Base-by-base conservation (phyloP, 1,284 basidiomycete genomes). In the Boletus sp. region DNA sequence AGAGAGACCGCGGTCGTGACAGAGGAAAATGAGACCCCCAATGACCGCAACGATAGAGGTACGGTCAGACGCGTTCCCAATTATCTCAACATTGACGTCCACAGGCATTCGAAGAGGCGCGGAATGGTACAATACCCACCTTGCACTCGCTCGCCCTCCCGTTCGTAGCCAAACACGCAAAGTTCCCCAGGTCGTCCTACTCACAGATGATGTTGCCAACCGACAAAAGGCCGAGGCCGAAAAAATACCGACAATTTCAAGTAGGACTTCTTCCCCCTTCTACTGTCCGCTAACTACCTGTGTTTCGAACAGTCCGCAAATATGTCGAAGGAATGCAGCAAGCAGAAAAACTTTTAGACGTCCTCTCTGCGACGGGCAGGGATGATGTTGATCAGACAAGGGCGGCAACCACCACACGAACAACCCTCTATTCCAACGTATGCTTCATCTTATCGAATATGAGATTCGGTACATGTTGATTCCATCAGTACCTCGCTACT, bases 21-120 rank as follows among this genome's bases (percentile, higher is more conserved):
- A 8, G 84, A 89, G 63, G 86, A 88, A 61, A 84, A 81, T 4
- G 94, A 96, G 75, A 87, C 86, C 0, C 90, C 94, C 0, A 98
- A 98, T 69, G 95, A 98, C 73, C 83, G 91, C 23, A 98, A 98
- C 68, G 96, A 98, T 70, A 80, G 95, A 82, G 90, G 94, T 93
- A 62, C 49, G 79, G 68, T 37, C 50, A 13, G 10, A 16, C 4
- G 17, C 27, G 5, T 10, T 2, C 30, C n/a, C 11, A 28, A 9
- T 17, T 2, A 5, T 30, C 14, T 51, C n/a, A 2, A 19, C 17
- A 37, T 33, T 57, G 62, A 65, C 8, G 10, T 54, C 4, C 16
- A 27, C 21, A 94, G 93, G 91, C 3, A 98, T 98, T 61, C 85
- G 95, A 43, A 90, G 87, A 70, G 89, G 92, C 0, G 83, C 93